Evolutionary conservation across 495 filamentous ascomycete genomes (phyloP), one percentile per base, ranked within the genome.

Genomic region (Lepidopterella palustris): DNA sequence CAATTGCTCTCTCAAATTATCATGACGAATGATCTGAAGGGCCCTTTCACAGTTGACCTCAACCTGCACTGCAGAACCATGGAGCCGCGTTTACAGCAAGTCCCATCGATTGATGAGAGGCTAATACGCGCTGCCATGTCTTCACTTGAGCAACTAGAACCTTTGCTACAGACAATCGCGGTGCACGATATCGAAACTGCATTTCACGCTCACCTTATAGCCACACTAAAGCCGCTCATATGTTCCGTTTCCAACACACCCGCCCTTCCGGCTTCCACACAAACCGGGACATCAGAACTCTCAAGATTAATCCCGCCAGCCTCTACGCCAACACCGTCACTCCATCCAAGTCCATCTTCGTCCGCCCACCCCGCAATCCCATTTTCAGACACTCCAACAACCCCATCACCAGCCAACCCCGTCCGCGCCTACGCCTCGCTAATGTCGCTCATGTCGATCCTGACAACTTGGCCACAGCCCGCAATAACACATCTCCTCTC

Each of bases 401-500:
- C 9, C 39, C 23, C 40, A 13, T n/a, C 40, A 58, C 25, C 57
- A 59, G 15, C 18, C 10, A 4, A 29, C 31, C 5, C 53, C 21
- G 2, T 54, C 8, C 55, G 32, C 32, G 20, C 60, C 1, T 58
- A 57, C 49, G 27, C 40, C 25, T 47, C 55, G 3, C 27, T 59
- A 2, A 58, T 55, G 40, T 53, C 28, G 4, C 2, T 18, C 20
- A 32, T 63, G 24, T 20, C 51, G 13, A 51, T 59, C 20, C 55
- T 63, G n/a, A 26, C 56, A 13, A 59, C 60, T 13, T 58, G 48
- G 48, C 60, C 60, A 3, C 55, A 54, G 13, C 48, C 56, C 0
- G 20, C 21, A 11, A 50, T 63, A 11, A 55, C 53, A 11, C 6
- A 35, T 9, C 29, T 63, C 3, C 35, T 63, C 5, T 55, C 48